Percentiles rank a stretch among this genome's conserved stretches.
Evolutionary conservation across 208 protist genomes (phyloP).

Genomic region (Leishmania gerbilli): DNA sequence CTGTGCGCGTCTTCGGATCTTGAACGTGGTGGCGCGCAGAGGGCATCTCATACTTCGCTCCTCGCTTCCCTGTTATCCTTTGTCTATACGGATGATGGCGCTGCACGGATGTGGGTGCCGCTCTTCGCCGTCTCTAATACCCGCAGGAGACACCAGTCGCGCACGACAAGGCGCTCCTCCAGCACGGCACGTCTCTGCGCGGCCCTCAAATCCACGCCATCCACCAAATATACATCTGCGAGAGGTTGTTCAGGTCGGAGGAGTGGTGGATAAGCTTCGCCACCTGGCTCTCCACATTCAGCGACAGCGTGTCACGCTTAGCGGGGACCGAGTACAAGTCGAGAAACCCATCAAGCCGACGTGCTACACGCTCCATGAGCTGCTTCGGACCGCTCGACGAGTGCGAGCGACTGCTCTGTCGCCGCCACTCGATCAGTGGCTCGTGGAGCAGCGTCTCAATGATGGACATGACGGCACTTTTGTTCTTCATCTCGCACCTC

Average conservation of each 20-base stretch:
- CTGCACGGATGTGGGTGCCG: not conserved
- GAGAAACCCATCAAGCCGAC: slow-evolving; percentile 81
- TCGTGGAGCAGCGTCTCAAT: slow-evolving; percentile 96
- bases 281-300: slow-evolving; percentile 94
- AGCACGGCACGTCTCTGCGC: not conserved
- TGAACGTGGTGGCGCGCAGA: not conserved
- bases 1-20: not conserved
- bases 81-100: not conserved
- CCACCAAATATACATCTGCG: slow-evolving; percentile 97
- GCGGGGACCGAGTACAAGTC: slow-evolving; percentile 68
- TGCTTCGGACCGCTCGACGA: slow-evolving; percentile 42
- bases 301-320: slow-evolving; percentile 65
- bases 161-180: not conserved
- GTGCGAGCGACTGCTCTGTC: slow-evolving; percentile 19
- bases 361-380: slow-evolving; percentile 72
- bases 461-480: slow-evolving; percentile 94
- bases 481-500: slow-evolving; percentile 89
- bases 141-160: not conserved
- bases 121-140: not conserved
- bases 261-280: slow-evolving; percentile 93
- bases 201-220: slow-evolving; percentile 91
- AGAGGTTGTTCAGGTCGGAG: slow-evolving; percentile 90
- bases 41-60: not conserved
- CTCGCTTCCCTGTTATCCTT: not conserved
- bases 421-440: slow-evolving; percentile 94